Evolutionary conservation across 1,139 yeast genomes (phyloP).

Genomic region (Petasospora fabianii): DNA sequence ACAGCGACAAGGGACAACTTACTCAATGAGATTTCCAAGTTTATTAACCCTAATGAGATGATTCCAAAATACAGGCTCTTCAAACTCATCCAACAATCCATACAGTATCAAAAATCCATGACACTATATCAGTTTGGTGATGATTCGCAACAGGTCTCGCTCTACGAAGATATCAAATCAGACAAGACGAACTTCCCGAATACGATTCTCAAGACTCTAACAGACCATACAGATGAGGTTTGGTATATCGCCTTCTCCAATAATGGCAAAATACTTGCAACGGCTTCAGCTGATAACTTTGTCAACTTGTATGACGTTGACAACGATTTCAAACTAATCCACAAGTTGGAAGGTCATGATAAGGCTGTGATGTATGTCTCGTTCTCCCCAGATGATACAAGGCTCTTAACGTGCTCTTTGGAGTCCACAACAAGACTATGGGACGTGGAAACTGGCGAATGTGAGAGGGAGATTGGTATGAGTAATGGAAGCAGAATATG

Average conservation of each 20-base stretch:
- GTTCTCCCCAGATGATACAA: slow-evolving; percentile 67
- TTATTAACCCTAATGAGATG: slow-evolving; percentile 48
- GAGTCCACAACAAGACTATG: slow-evolving; percentile 67
- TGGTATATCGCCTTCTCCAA: slow-evolving; percentile 84
- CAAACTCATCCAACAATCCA: slow-evolving; percentile 48
- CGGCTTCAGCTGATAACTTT: slow-evolving; percentile 69
- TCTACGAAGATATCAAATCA: slow-evolving; percentile 28
- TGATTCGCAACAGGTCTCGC: slow-evolving; percentile 18
- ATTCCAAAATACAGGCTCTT: slow-evolving; percentile 51
- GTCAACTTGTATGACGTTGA: slow-evolving; percentile 65
- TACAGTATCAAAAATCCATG: slow-evolving; percentile 41
- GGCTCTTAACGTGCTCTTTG: slow-evolving; percentile 57
- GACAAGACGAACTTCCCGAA: slow-evolving; percentile 46
- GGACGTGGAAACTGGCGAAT: slow-evolving; percentile 45
- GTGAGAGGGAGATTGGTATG: slow-evolving; percentile 13
- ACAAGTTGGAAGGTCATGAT: slow-evolving; percentile 42
- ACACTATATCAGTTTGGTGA: slow-evolving; percentile 37
- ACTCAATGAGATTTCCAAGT: slow-evolving; percentile 40
- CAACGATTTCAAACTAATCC: slow-evolving; percentile 44
- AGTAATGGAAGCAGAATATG: slow-evolving; percentile 39
- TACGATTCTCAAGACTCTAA: slow-evolving; percentile 38
- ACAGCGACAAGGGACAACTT: slow-evolving; percentile 40
- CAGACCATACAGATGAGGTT: slow-evolving; percentile 67
- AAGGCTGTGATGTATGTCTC: slow-evolving; percentile 65
- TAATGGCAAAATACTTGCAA: slow-evolving; percentile 68